A percentile compares a stretch with the other conserved stretches of the same genome.
These are phyloP conservation scores for Phtheirospermum japonicum DNA, from an alignment of 257 asterid genomes.

Conservation along the genomic window DNA sequence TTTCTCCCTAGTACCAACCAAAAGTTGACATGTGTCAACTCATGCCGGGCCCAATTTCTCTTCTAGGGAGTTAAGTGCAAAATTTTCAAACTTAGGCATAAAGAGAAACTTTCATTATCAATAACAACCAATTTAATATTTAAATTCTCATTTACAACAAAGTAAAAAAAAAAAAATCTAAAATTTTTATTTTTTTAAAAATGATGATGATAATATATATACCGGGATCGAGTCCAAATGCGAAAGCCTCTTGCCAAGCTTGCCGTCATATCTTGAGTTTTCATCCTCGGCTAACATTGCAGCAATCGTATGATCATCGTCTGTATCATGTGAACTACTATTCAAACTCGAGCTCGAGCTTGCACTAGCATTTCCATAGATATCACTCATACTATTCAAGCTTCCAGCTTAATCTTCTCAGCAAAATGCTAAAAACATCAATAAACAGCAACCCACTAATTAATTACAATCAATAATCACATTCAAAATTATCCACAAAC, in stretches of 20 bases:
- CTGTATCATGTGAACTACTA: constrained; percentile 74
- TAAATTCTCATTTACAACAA: constrained; percentile 3
- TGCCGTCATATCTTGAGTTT: constrained; percentile 38
- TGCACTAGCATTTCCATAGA: constrained; percentile 44
- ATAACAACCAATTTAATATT: constrained; percentile 14
- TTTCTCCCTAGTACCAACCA: background rate
- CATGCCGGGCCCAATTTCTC: background rate
- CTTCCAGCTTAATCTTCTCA: constrained; percentile 24
- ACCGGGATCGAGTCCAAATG: constrained; percentile 93
- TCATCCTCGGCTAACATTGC: constrained; percentile 73
- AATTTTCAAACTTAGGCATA: no score
- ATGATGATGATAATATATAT: background rate
- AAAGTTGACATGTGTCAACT: background rate
- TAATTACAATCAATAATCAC: constrained; percentile 21
- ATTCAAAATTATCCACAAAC: constrained; percentile 6
- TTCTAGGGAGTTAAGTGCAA: no score
- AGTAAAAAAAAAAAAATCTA: background rate
- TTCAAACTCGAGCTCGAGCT: constrained; percentile 77
- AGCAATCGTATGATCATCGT: constrained; percentile 94
- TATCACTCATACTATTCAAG: constrained; percentile 44
- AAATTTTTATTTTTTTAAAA: background rate
- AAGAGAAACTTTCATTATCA: no score
- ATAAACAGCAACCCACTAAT: constrained; percentile 18
- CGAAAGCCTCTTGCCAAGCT: constrained; percentile 81
- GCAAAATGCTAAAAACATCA: constrained; percentile 23